Base-by-base conservation (phyloP, 2,329 filamentous ascomycete species). In the Bipolaris bicolor region DNA sequence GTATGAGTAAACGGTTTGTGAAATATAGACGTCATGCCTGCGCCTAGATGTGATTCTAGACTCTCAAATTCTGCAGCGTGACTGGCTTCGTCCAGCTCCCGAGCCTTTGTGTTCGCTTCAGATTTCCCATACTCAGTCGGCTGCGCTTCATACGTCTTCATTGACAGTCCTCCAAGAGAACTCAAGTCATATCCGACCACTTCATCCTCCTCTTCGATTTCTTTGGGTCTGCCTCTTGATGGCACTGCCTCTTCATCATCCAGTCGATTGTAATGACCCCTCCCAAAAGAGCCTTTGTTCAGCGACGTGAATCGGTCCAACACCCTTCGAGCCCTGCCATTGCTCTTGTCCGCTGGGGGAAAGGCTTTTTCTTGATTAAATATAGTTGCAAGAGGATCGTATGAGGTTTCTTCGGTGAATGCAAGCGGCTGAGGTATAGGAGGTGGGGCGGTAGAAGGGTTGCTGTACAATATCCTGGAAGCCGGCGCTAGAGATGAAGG, bases 31-130 rank as follows among this genome's bases (percentile, higher is more conserved):
- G 53, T 65, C 74, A 77, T 76, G 7, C 75, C 76, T 20, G 70
- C 64, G 15, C 76, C 76, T n/a, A 78, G 56, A 44, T 71, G 68
- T 4, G 68, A 63, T 41, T 76, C 74, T 10, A 76, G 64, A 26
- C 69, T 61, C 44, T 76, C 70, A 39, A 66, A 76, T 48, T 77
- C 75, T 11, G 74, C 74, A 45, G 68, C 70, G 46, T 68, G 71
- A 9, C 73, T 70, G 16, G 71, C 73, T 36, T 75, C 69, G 26
- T 62, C 63, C 24, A 74, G 44, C 39, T 71, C 54, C 2, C 60
- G 63, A 24, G 67, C 61, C 16, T 60, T 56, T 29, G 69, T 60
- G n/a, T 53, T 61, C 4, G 64, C 52, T 45, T 66, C 20, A n/a
- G 7, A 63, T 24, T 62, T 53, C 11, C 57, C 55, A 43, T 48